These are phyloP conservation scores for Cotoneaster glaucophyllus DNA, from an alignment of 306 rosid species.

Conservation along the genomic window DNA sequence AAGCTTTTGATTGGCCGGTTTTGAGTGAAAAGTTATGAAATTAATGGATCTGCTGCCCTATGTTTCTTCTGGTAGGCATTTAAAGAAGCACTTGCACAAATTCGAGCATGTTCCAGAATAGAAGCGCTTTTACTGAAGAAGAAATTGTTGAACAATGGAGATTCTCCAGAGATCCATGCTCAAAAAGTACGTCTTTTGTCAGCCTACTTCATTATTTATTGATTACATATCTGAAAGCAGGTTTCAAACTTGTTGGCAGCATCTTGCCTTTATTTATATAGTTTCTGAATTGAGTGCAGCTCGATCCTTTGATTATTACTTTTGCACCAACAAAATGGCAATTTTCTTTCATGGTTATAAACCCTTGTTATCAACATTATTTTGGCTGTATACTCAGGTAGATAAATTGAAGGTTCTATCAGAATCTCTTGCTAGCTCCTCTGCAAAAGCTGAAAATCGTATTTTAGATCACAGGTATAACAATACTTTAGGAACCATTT, in stretches of 20 bases:
- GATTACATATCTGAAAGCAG: neutral
- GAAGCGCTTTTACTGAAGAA: constrained; percentile 82
- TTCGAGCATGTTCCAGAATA: constrained; percentile 79
- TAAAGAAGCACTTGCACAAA: constrained; percentile 68
- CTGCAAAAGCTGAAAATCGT: constrained; percentile 88
- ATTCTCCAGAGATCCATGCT: constrained; percentile 75
- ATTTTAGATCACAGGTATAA: constrained; percentile 80
- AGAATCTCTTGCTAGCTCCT: constrained; percentile 91
- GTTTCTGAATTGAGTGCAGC: neutral
- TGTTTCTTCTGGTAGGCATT: constrained; percentile 56
- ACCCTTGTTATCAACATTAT: constrained; percentile 3
- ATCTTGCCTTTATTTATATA: neutral
- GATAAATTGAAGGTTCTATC: constrained; percentile 89
- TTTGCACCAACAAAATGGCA: neutral
- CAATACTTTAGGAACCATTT: neutral
- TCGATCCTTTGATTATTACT: neutral
- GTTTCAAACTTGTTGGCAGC: neutral
- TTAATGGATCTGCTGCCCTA: constrained; percentile 12
- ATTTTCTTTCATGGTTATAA: neutral
- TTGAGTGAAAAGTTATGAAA: neutral
- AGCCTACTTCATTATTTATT: constrained; percentile 1
- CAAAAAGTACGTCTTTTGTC: constrained; percentile 56
- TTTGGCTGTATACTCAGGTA: constrained; percentile 47
- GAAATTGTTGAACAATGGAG: constrained; percentile 60
- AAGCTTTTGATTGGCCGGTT: neutral